Conservation (phyloP, 106 monocot genomes). For the Apostasia ramifera region DNA sequence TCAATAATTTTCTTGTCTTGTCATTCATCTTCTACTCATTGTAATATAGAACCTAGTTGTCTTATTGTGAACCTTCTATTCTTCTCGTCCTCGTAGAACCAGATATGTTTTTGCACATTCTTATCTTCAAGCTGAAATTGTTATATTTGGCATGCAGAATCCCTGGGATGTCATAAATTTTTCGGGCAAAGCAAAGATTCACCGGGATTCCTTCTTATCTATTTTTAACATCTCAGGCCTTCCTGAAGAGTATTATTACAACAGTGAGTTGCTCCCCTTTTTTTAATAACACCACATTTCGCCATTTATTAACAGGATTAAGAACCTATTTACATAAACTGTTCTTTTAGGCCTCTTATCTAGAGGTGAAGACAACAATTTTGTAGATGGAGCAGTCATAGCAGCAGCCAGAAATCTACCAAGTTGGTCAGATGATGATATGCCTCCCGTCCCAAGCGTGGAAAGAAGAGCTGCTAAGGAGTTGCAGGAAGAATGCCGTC, state of each 20-base stretch:
- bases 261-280: constrained; percentile 24
- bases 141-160: constrained; percentile 41
- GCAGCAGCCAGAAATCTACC: constrained; percentile 80
- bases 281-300: background rate
- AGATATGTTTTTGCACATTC: no score
- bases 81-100: no score
- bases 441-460: constrained; percentile 72
- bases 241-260: constrained; percentile 75
- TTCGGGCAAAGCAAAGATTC: constrained; percentile 62
- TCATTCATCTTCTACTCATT: no score
- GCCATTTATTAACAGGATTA: background rate
- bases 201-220: constrained; percentile 87
- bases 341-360: constrained; percentile 36
- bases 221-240: constrained; percentile 88
- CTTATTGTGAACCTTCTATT: no score
- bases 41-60: no score
- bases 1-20: no score
- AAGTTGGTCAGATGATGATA: constrained; percentile 76
- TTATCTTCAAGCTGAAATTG: background rate
- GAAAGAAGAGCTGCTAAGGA: constrained; percentile 80
- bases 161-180: constrained; percentile 92
- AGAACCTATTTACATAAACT: background rate
- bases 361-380: constrained; percentile 40
- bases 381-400: constrained; percentile 89
- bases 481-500: constrained; percentile 80